phyloP scores from a whole-genome alignment of 1,284 basidiomycete species.

The Cystobasidium sp. region DNA sequence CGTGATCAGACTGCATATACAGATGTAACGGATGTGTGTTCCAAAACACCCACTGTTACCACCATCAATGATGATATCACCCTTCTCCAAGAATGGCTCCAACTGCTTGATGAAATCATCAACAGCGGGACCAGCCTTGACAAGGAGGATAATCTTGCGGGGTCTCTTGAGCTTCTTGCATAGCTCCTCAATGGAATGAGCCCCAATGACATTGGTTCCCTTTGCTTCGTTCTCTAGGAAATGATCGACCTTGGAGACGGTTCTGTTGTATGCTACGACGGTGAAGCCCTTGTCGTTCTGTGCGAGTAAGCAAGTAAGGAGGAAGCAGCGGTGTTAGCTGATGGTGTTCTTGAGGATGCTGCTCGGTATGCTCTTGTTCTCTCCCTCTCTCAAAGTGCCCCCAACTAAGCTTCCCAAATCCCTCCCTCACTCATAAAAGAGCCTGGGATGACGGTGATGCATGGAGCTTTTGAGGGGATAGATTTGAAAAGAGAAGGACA shows the following conservation, averaged over 20 bases:
- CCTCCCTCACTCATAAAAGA: not conserved
- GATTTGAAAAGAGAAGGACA: not conserved
- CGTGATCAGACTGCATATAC: too few species aligned
- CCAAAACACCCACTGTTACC: constrained; percentile 24
- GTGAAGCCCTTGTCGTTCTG: constrained; percentile 95
- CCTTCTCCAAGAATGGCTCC: constrained; percentile 65
- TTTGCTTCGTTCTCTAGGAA: constrained; percentile 98
- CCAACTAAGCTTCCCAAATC: not conserved
- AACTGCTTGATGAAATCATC: constrained; percentile 66
- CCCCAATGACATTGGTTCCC: constrained; percentile 63
- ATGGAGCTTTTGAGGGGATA: too few species aligned
- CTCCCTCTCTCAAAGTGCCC: not conserved
- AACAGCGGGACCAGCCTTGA: constrained; percentile 69
- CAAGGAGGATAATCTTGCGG: constrained; percentile 88
- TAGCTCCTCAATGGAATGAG: constrained; percentile 75
- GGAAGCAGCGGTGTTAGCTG: not conserved
- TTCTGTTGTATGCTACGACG: constrained; percentile 97
- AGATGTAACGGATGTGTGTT: too few species aligned
- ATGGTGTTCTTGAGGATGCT: not conserved
- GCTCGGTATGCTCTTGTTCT: not conserved
- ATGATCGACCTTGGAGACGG: constrained; percentile 90
- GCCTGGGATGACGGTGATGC: not conserved
- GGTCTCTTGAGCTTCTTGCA: constrained; percentile 64
- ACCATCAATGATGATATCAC: constrained; percentile 97
- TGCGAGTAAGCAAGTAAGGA: not conserved